Base-by-base conservation (phyloP, 192 early-diverging fungal species). In the Linnemannia zychae region DNA sequence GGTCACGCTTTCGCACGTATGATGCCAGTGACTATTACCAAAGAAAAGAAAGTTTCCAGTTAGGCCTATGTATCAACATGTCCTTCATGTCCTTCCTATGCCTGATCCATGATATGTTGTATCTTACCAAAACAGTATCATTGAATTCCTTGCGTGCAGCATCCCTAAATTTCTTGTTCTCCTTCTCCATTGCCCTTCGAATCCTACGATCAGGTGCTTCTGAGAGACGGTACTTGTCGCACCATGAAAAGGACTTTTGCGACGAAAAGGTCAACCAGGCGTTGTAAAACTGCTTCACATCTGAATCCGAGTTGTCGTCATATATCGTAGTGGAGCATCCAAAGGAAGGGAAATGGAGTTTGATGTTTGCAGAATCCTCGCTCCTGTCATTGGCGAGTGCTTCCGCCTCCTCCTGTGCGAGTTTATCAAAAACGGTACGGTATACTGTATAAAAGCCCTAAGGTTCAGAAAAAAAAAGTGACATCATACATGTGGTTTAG, bases 191-290 rank as follows among this genome's bases (percentile, higher is more conserved):
- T 18, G 92, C 85, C 40, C 97, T 90, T 17, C 95, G 92, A 11
- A 96, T 82, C 47, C 90, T 87, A 31, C 98, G 92, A 89, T 98
- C 96, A 33, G 95, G 95, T 44, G 94, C 93, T 63, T 98, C 97
- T 0, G 93, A 89, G 4, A 97, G 90, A 16, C 94, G 89, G 88
- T 94, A 97, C 75, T 97, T 94, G 88, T 99, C 98, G 67, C 90
- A 90, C 98, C 98, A 99, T 38, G 91, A 90, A 78, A 99, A 99
- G n/a, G 93, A 94, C 87, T 99, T 99, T 76, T 88, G 84, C 18
- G 94, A 92, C 1, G 94, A 87, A 80, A 99, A 99, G 22, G 92
- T 93, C 36, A 92, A 85, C 92, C 96, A 99, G 44, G 93, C 91
- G 50, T 88, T 92, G 85, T 97, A 97, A 75, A 97, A 96, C 53